Evolutionary conservation across 2,329 filamentous ascomycete species (phyloP), one percentile per base, ranked within the genome.

Genomic region (Aspergillus sp.): DNA sequence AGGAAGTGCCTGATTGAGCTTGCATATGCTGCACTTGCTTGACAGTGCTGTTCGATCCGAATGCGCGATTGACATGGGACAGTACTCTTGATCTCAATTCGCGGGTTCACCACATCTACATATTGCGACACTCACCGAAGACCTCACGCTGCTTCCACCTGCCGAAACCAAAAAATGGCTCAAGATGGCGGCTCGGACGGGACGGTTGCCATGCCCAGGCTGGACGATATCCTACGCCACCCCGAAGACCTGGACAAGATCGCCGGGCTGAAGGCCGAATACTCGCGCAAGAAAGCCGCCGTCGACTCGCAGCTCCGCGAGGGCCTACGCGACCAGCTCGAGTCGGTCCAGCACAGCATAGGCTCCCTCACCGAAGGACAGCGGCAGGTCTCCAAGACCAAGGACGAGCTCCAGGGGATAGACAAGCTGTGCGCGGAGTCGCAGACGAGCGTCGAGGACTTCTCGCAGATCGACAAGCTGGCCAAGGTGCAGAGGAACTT

Each of bases 231-330:
- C 41, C 79, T 98, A 47, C 85, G 86, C 52, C 86, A 94, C 55
- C 86, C 91, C 3, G 91, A 98, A 57, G 91, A 98, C 64, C 79
- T 98, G 47, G 91, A 98, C 68, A 96, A 95, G 71, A 89, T 98
- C 52, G 70, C 80, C 32, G 78, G 78, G 29, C 72, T 98, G 55
- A 94, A 93, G 66, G 75, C 82, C 45, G 91, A 98, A 60, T 94
- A 96, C 65, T 76, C 78, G 47, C 85, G 91, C 54, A 96, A 95
- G 68, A 98, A 98, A 67, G 75, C 76, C 17, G 84, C 83, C 35
- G 78, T 98, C 39, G 91, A 98, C 65, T 79, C 80, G 32, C 86
- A 94, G 66, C 79, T 98, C 35, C 84, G 88, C 44, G 78, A 78
- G 58, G 88, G 86, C 24, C 73, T 96, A 44, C 80, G 84, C 49